These are phyloP conservation scores for Wickerhamiella siamensis DNA, from an alignment of 805 yeast species.

Conservation along the genomic window DNA sequence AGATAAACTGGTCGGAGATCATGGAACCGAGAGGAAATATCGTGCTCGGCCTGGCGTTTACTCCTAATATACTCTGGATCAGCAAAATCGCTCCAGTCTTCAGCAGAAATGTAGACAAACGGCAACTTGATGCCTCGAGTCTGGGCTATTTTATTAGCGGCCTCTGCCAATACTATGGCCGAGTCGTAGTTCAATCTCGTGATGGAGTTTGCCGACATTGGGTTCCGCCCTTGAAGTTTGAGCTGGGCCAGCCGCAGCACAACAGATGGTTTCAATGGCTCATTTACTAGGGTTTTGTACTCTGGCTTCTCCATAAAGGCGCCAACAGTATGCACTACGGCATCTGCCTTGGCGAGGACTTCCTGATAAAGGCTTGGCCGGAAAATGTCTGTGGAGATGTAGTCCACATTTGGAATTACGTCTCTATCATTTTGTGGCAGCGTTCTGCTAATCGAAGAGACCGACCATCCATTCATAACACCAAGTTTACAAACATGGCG, in stretches of 20 bases:
- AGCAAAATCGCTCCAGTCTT: conserved; percentile 48
- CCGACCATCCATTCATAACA: conserved; percentile 23
- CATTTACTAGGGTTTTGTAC: conserved; percentile 39
- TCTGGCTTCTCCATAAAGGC: conserved; percentile 50
- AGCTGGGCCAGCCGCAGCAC: conserved; percentile 7
- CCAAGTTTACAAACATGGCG: conserved; percentile 29
- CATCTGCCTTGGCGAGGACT: conserved; percentile 35
- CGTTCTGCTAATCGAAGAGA: conserved; percentile 46
- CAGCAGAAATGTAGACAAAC: conserved; percentile 74
- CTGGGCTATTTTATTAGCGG: conserved; percentile 19
- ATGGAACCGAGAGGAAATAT: conserved; percentile 30
- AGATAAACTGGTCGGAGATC: conserved; percentile 45
- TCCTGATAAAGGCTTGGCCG: conserved; percentile 42
- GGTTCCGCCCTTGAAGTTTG: conserved; percentile 40
- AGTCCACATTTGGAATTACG: conserved; percentile 33
- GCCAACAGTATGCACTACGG: conserved; percentile 78
- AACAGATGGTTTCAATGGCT: conserved; percentile 8
- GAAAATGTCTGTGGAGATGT: conserved; percentile 59
- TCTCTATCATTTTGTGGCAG: conserved; percentile 8
- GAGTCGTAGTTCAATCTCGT: conserved; percentile 55
- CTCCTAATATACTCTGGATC: conserved; percentile 61
- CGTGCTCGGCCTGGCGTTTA: conserved; percentile 60
- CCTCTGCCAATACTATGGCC: conserved; percentile 48
- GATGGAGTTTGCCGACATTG: conserved; percentile 31
- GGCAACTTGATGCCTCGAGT: conserved; percentile 14